Evolutionary conservation across 1,139 yeast genomes (phyloP).

Genomic region (Geotrichum fermentans): DNA sequence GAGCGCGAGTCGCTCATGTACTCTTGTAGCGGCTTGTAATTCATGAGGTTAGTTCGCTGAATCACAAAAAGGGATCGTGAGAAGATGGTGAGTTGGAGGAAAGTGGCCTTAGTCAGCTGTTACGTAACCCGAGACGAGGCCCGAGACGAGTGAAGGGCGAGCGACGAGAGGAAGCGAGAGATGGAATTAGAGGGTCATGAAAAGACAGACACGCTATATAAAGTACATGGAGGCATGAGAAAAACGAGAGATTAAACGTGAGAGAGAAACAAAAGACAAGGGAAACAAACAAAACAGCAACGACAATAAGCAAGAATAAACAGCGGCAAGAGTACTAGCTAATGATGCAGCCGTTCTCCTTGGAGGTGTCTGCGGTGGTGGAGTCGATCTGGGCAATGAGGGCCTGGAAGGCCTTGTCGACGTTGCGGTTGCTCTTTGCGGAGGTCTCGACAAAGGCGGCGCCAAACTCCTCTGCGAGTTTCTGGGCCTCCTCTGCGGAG

Average conservation of each 20-base stretch:
- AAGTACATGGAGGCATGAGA: no score
- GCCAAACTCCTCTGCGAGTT: slow-evolving; percentile 54
- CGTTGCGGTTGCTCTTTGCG: slow-evolving; percentile 69
- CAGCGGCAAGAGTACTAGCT: slow-evolving; percentile 19
- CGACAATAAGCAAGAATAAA: background rate
- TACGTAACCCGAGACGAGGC: no score
- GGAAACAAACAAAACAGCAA: background rate
- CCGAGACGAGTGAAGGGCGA: no score
- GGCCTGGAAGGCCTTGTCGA: slow-evolving; percentile 59
- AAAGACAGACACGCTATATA: no score
- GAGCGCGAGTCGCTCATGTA: background rate
- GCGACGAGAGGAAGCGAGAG: background rate
- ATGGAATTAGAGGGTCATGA: no score
- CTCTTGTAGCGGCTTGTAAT: background rate
- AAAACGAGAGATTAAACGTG: no score
- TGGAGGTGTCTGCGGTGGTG: slow-evolving; percentile 46
- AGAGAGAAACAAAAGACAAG: background rate
- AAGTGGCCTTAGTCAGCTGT: no score
- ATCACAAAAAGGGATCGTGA: no score
- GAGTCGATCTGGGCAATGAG: slow-evolving; percentile 69
- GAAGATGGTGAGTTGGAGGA: no score
- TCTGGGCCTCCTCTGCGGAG: slow-evolving; percentile 56
- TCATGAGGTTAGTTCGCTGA: no score
- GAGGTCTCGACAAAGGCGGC: slow-evolving; percentile 77
- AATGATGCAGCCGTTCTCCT: slow-evolving; percentile 37